Evolutionary conservation across 2,329 filamentous ascomycete genomes (phyloP).

Genomic region (Colletotrichum tamarilloi): DNA sequence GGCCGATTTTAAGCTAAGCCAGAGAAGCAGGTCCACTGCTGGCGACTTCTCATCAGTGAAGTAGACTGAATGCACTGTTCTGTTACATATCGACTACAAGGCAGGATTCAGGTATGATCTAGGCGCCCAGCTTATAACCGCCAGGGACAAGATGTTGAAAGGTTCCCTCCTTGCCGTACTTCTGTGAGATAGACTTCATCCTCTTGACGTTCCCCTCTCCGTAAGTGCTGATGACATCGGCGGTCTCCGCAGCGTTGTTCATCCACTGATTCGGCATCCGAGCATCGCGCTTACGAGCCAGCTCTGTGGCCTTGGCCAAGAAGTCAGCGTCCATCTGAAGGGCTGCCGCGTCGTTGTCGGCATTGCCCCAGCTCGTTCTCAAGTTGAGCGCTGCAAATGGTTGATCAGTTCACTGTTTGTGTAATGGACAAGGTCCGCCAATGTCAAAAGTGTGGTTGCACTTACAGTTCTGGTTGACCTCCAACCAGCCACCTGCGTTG

Average conservation of each 20-base stretch:
- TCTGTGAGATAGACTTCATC: slow-evolving; percentile 43
- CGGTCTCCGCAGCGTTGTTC: slow-evolving; percentile 47
- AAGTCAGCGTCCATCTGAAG: slow-evolving; percentile 5
- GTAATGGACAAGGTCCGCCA: background rate
- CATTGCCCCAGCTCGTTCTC: slow-evolving; percentile 13
- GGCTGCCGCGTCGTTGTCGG: slow-evolving; percentile 18
- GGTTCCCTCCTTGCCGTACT: slow-evolving; percentile 46
- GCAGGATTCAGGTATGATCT: no score
- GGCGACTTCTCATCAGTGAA: no score
- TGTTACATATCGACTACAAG: no score
- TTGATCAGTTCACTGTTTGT: background rate
- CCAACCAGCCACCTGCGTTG: background rate
- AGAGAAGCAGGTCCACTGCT: no score
- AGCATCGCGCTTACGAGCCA: slow-evolving; percentile 31
- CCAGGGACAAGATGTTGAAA: slow-evolving; percentile 43
- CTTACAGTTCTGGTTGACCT: slow-evolving; percentile 7
- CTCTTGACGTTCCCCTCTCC: slow-evolving; percentile 43
- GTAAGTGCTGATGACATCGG: slow-evolving; percentile 44
- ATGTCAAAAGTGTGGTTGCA: background rate
- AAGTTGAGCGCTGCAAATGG: slow-evolving; percentile 16
- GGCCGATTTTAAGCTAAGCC: no score
- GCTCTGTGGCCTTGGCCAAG: slow-evolving; percentile 19
- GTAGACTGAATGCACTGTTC: no score
- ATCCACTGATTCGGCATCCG: slow-evolving; percentile 45
- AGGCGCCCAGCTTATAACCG: slow-evolving; percentile 30